phyloP scores from a whole-genome alignment of 495 filamentous ascomycete genomes.

The Hyaloscypha finlandica region DNA sequence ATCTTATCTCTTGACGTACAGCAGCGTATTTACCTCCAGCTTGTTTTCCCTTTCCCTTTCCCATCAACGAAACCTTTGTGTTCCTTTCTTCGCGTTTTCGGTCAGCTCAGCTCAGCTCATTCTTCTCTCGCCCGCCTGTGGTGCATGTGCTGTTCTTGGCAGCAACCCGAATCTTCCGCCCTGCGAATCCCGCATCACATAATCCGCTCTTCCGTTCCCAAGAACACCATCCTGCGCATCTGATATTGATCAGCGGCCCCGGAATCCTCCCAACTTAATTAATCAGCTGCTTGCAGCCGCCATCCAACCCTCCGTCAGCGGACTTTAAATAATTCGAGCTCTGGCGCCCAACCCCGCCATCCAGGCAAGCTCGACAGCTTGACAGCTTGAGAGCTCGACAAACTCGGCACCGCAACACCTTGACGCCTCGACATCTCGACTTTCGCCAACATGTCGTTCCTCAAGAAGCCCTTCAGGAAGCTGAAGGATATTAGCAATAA shows the following conservation, averaged over 20 bases:
- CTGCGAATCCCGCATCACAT: neutral
- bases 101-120: neutral
- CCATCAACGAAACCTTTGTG: neutral
- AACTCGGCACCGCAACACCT: too few relatives aligned
- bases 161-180: neutral
- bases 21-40: neutral
- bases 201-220: neutral
- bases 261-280: neutral
- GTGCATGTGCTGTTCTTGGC: neutral
- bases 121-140: neutral
- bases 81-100: neutral
- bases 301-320: neutral
- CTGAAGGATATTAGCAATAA: constrained; percentile 18
- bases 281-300: neutral
- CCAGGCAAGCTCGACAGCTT: constrained; percentile 29
- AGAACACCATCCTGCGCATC: neutral
- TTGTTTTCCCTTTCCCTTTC: neutral
- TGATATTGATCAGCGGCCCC: neutral
- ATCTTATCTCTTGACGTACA: neutral
- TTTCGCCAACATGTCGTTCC: constrained; percentile 29
- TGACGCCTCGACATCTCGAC: neutral
- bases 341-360: neutral
- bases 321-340: too few relatives aligned
- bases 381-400: constrained; percentile 14
- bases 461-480: constrained; percentile 32